Conservation (phyloP, 1,139 yeast genomes). For the Suhomyces yuchorum region DNA sequence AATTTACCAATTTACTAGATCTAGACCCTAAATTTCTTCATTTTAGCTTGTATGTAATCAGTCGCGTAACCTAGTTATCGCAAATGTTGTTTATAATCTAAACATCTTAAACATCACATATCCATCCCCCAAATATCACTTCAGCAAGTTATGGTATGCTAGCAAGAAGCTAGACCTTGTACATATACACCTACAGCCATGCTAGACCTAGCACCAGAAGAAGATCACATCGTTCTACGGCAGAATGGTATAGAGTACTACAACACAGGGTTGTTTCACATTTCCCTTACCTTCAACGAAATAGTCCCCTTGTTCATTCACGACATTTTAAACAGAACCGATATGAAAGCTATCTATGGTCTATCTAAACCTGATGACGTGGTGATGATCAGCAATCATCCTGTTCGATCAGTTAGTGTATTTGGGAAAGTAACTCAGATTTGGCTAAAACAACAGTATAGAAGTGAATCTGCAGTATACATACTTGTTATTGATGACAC, state of each 20-base stretch:
- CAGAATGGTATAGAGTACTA: slow-evolving; percentile 29
- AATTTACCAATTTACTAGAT: neutral
- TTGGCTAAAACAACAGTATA: slow-evolving; percentile 4
- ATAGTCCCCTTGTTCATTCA: slow-evolving; percentile 30
- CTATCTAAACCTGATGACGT: slow-evolving; percentile 19
- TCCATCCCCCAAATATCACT: neutral
- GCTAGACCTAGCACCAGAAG: slow-evolving; percentile 37
- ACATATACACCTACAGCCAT: neutral
- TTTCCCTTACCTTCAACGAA: slow-evolving; percentile 28
- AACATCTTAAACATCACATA: neutral
- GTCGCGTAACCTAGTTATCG: neutral
- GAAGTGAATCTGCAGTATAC: neutral
- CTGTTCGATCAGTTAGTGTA: slow-evolving; percentile 29
- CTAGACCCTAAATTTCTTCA: neutral
- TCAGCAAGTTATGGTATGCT: neutral
- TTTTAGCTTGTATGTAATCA: neutral
- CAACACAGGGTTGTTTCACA: slow-evolving; percentile 35
- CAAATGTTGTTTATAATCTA: neutral
- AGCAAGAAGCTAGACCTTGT: neutral
- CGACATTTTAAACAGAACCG: slow-evolving; percentile 26
- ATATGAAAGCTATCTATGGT: slow-evolving; percentile 27
- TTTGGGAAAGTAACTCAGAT: slow-evolving; percentile 31
- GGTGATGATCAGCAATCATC: slow-evolving; percentile 37
- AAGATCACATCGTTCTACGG: slow-evolving; percentile 30
- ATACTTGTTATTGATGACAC: slow-evolving; percentile 29